Evolutionary conservation across 192 early-diverging fungal genomes (phyloP).

Genomic region (Podila verticillata): DNA sequence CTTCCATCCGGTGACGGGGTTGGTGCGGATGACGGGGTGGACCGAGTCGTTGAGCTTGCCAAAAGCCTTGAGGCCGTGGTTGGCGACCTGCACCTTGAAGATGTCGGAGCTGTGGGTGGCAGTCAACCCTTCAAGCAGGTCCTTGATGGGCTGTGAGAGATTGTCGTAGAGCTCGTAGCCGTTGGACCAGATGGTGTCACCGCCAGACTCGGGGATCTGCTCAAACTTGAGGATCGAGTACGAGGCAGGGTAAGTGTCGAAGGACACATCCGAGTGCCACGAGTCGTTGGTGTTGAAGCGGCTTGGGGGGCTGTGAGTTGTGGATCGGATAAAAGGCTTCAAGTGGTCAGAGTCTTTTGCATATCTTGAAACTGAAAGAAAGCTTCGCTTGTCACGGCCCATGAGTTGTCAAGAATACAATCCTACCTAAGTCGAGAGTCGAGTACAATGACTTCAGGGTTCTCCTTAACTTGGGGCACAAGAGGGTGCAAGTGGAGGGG

Average conservation of each 20-base stretch:
- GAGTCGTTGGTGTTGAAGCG: slow-evolving; percentile 14
- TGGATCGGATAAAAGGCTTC: not conserved
- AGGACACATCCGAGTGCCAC: slow-evolving; percentile 46
- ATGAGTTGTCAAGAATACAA: too few species aligned
- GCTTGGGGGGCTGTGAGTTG: not conserved
- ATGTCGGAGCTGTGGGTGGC: slow-evolving; percentile 35
- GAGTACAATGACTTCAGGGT: slow-evolving; percentile 36
- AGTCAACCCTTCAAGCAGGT: slow-evolving; percentile 37
- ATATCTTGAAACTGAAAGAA: not conserved
- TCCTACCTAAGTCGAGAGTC: slow-evolving; percentile 12
- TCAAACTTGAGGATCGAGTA: slow-evolving; percentile 53
- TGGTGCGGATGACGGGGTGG: slow-evolving; percentile 62
- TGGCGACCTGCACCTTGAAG: slow-evolving; percentile 13
- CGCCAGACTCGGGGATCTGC: slow-evolving; percentile 48
- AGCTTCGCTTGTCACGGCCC: not conserved
- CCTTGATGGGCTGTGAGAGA: slow-evolving; percentile 30
- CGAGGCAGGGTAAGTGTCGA: slow-evolving; percentile 44
- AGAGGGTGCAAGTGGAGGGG: slow-evolving; percentile 20
- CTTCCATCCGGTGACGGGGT: slow-evolving; percentile 67
- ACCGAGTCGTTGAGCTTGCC: slow-evolving; percentile 42
- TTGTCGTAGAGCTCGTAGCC: slow-evolving; percentile 54
- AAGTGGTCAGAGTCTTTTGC: slow-evolving; percentile 7
- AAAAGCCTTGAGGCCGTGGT: slow-evolving; percentile 44
- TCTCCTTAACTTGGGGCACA: slow-evolving; percentile 25
- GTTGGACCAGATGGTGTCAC: slow-evolving; percentile 55